Evolutionary conservation across 2,329 filamentous ascomycete genomes (phyloP).

Genomic region (Zopfia rhizophila): DNA sequence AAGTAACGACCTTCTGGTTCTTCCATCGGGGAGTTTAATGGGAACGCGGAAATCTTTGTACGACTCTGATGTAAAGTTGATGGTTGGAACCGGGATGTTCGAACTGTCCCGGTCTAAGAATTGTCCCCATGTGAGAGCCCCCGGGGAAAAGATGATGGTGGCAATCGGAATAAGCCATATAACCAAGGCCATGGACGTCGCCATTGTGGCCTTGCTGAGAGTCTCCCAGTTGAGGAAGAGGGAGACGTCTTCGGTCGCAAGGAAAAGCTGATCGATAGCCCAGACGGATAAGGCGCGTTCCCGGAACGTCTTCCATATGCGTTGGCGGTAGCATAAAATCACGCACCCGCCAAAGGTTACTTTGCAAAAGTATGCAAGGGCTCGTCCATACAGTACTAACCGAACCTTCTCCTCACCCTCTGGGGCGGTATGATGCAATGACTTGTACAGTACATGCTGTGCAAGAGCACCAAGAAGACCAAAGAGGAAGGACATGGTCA

Average conservation of each 20-base stretch:
- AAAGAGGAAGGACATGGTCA: conserved; percentile 37
- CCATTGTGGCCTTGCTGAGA: conserved; percentile 38
- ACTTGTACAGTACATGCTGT: conserved; percentile 46
- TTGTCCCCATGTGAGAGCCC: conserved; percentile 49
- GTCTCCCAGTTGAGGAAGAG: conserved; percentile 47
- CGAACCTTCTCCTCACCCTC: conserved; percentile 39
- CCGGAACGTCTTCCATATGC: conserved; percentile 49
- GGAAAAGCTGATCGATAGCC: conserved; percentile 50
- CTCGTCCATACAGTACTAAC: conserved; percentile 47
- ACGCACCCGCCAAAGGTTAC: conserved; percentile 46
- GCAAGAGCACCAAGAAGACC: conserved; percentile 42
- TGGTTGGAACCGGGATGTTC: conserved; percentile 30
- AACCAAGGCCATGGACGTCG: conserved; percentile 38
- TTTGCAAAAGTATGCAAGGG: conserved; percentile 47
- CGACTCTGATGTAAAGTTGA: conserved; percentile 47
- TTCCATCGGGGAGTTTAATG: conserved; percentile 32
- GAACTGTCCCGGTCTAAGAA: conserved; percentile 29
- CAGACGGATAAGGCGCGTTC: conserved; percentile 42
- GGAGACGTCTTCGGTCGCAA: conserved; percentile 46
- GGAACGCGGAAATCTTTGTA: conserved; percentile 43
- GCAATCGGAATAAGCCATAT: conserved; percentile 50
- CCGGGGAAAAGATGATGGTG: conserved; percentile 51
- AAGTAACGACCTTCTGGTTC: conserved; percentile 39
- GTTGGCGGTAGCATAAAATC: conserved; percentile 45
- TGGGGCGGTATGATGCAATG: conserved; percentile 37